Evolutionary conservation across 1,284 basidiomycete species (phyloP).

Genomic region (Mrakiaceae sp.): DNA sequence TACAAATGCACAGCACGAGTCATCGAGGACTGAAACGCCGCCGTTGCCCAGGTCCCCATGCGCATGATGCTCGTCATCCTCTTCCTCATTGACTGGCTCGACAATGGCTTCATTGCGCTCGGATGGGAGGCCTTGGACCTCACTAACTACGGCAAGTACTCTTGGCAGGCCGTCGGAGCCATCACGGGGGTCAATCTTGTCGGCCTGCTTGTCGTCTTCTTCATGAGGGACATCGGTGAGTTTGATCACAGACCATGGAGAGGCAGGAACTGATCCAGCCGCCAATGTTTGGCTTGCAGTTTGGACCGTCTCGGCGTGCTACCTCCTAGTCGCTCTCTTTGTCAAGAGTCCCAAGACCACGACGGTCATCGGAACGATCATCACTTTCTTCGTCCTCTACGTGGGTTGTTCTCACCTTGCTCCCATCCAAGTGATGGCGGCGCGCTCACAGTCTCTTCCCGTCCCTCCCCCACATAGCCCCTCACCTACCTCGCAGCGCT

Average conservation of each 20-base stretch:
- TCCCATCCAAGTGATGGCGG: slow-evolving; percentile 22
- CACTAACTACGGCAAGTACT: slow-evolving; percentile 25
- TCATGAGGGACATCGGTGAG: slow-evolving; percentile 14
- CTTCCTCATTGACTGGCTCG: slow-evolving; percentile 38
- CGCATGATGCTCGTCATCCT: slow-evolving; percentile 40
- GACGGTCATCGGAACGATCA: slow-evolving; percentile 28
- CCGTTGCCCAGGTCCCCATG: slow-evolving; percentile 28
- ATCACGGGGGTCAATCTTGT: slow-evolving; percentile 29
- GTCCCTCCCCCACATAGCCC: slow-evolving; percentile 31
- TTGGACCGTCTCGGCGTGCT: slow-evolving; percentile 29
- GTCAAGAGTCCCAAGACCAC: slow-evolving; percentile 28
- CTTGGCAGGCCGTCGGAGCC: slow-evolving; percentile 29
- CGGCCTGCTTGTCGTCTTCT: slow-evolving; percentile 10
- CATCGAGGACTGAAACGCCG: no score
- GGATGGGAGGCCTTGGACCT: slow-evolving; percentile 34
- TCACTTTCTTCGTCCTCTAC: slow-evolving; percentile 32
- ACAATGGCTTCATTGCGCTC: slow-evolving; percentile 40
- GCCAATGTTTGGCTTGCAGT: slow-evolving; percentile 5
- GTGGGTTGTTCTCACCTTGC: slow-evolving; percentile 24
- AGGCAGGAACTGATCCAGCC: no score
- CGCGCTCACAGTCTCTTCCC: slow-evolving; percentile 26
- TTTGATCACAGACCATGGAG: neutral
- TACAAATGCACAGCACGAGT: no score
- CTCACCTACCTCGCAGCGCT: slow-evolving; percentile 28
- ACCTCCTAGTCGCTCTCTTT: slow-evolving; percentile 32